Conservation (phyloP, 2,329 filamentous ascomycete species). For the Colletotrichum sp. region DNA sequence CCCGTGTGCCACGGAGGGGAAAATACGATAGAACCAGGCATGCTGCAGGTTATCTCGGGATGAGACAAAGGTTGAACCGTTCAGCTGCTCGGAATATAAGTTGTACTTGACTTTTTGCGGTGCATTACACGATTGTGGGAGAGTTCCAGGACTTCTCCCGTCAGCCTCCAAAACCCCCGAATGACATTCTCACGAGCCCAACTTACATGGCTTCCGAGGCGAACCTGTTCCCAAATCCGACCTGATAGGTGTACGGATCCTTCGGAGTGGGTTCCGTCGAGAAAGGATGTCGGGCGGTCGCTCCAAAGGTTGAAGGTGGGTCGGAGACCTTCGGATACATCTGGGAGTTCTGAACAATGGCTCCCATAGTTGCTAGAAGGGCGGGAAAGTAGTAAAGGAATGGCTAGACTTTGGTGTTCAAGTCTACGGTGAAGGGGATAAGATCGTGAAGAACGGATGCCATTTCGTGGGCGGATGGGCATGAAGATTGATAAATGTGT, state of each 20-base stretch:
- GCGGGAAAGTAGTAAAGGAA: not conserved
- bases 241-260: conserved; percentile 27
- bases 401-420: not conserved
- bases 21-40: conserved; percentile 36
- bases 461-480: not conserved
- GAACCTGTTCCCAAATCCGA: conserved; percentile 27
- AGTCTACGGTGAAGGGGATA: not conserved
- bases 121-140: conserved; percentile 34
- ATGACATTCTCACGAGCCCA: not conserved
- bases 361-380: not conserved
- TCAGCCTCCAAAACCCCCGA: not conserved
- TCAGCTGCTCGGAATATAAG: conserved; percentile 53
- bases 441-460: not conserved
- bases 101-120: conserved; percentile 47
- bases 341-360: conserved; percentile 2
- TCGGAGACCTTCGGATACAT: not conserved
- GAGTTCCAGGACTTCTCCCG: conserved; percentile 9
- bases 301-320: not conserved
- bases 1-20: conserved; percentile 30
- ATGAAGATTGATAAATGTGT: conserved; percentile 9
- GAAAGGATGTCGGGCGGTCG: conserved; percentile 21
- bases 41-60: conserved; percentile 18
- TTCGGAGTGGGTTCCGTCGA: conserved; percentile 5
- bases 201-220: conserved; percentile 27
- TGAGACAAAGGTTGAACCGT: conserved; percentile 42